These are phyloP conservation scores for Pichia norvegensis DNA, from an alignment of 1,139 yeast species.

Conservation along the genomic window DNA sequence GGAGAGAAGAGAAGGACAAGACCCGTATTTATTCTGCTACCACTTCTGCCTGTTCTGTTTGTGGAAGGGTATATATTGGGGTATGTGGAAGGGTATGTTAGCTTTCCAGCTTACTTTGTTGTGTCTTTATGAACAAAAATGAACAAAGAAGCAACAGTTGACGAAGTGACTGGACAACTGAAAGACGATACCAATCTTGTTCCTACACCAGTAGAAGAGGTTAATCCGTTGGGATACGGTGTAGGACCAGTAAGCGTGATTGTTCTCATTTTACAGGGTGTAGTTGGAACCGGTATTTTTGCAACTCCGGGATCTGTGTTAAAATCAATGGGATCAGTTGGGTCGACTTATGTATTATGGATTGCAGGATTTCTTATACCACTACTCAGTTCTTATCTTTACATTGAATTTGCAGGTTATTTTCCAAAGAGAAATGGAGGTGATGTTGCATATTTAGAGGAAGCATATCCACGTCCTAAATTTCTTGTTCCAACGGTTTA, in stretches of 20 bases:
- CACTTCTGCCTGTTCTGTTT: not conserved
- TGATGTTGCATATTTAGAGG: conserved; percentile 39
- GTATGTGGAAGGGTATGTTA: not conserved
- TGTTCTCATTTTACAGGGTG: conserved; percentile 34
- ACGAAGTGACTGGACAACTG: not conserved
- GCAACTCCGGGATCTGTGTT: conserved; percentile 35
- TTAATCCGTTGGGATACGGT: conserved; percentile 33
- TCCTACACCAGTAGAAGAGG: not conserved
- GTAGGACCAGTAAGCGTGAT: conserved; percentile 29
- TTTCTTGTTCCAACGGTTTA: conserved; percentile 36
- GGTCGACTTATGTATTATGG: conserved; percentile 38
- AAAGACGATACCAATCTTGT: not conserved
- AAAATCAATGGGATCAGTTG: conserved; percentile 35
- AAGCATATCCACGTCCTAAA: conserved; percentile 36
- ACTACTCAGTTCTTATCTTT: conserved; percentile 31
- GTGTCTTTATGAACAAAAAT: not conserved
- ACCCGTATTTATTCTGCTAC: not conserved
- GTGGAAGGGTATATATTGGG: not conserved
- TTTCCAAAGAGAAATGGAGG: conserved; percentile 34
- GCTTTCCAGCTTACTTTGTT: too few relatives aligned
- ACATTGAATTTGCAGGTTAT: conserved; percentile 36
- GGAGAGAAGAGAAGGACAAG: too few relatives aligned
- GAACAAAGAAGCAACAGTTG: not conserved
- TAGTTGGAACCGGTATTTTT: conserved; percentile 42
- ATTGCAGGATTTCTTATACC: conserved; percentile 34